Evolutionary conservation across 2,329 filamentous ascomycete genomes (phyloP), one percentile per base, ranked within the genome.

Genomic region (Hawksworthiomyces lignivorus): DNA sequence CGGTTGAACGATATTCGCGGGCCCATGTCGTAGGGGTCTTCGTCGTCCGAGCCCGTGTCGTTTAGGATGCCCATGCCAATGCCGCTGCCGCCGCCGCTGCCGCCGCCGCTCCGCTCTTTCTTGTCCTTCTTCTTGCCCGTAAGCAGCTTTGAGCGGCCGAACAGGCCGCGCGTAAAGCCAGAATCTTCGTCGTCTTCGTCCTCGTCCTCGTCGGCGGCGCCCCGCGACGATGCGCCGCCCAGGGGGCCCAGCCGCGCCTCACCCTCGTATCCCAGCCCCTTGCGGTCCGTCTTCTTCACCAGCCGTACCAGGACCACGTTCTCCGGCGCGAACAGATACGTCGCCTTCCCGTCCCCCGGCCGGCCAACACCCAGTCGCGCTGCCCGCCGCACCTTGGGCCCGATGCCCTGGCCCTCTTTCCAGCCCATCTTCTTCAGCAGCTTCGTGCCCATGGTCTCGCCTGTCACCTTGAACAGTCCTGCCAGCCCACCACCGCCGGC

Each of bases 351-450:
- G 14, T 58, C 60, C 1, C 55, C 54, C 6, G 55, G 54, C 20
- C 59, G 60, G 32, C 64, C 69, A 1, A 69, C 72, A 39, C 75
- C 83, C 12, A 90, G 70, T 36, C 82, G 73, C 28, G 88, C 87
- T 56, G 71, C 73, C 36, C 92, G 76, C 41, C 80, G 78, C 26
- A 96, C 68, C 61, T 87, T 95, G 18, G 88, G 87, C 1, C 92
- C 92, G 48, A 97, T 80, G 4, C 92, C 92, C 61, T 97, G 89
- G 1, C 89, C 90, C 49, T 90, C 84, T 54, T 83, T 85, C 92
- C 92, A 98, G 14, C 90, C 92, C 90, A 98, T 97, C 55, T 75
- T 84, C 56, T 84, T 86, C 45, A 97, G 67, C 14, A 98, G 68
- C 56, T 85, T 89, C 12, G 84, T 71, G 2, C 92, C 92, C 72